Evolutionary conservation across 2,329 filamentous ascomycete genomes (phyloP), one percentile per base, ranked within the genome.

Genomic region (Ophiognomonia clavigignenti-juglandacearum): DNA sequence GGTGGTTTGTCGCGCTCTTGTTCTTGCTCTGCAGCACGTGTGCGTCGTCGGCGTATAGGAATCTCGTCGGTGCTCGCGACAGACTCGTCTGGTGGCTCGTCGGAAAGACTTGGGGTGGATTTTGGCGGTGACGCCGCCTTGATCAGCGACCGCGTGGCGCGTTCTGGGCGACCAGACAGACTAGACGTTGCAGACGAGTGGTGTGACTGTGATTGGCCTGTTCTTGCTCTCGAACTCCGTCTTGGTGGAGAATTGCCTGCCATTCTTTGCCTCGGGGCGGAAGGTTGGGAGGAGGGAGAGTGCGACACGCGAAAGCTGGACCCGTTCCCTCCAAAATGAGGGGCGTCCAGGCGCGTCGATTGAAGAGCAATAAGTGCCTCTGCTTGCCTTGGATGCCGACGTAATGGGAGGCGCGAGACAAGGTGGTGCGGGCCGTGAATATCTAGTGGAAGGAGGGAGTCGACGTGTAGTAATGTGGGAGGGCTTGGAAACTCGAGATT

Each of bases 201-300:
- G 13, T 88, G 84, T 32, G 50, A 82, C 69, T 82, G 80, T 61
- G 83, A 78, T 73, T 91, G 86, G 59, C 82, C 82, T 64, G 78
- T 81, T 70, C 88, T 87, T 73, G 89, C 89, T 78, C 92, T 85
- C 68, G 91, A 93, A 62, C 91, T 96, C 66, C 92, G 88, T 71
- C 92, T 86, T 65, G 87, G 88, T 49, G 49, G 49, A 64, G 86
- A 79, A 58, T 71, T 71, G 62, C 73, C 77, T 74, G 78, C 77
- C 78, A 80, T 79, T 73, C 71, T 72, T 65, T 58, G 61, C 62
- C 57, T 60, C 61, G 51, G 56, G 50, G 50, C 57, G 59, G 57
- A 59, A 53, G 54, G n/a, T n/a, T 55, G 59, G 41, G 36, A 58
- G 61, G 59, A 54, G 41, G 24, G 31, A 26, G 39, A 37, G 37